Evolutionary conservation across 163 green algal species (phyloP).

Genomic region (Volvox carteri): DNA sequence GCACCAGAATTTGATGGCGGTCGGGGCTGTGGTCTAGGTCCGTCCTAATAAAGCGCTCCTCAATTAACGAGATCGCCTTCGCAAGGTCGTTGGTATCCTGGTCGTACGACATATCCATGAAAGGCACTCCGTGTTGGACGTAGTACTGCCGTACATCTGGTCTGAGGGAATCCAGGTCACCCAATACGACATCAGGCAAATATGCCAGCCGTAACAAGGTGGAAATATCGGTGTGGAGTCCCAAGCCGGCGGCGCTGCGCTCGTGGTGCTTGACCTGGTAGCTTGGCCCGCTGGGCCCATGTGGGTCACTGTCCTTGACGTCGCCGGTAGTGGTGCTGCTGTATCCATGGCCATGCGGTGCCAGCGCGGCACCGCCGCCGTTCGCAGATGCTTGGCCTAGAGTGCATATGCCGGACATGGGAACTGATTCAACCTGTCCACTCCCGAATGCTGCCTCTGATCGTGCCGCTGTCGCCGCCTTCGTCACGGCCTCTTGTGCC

Average conservation of each 20-base stretch:
- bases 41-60: slow-evolving; percentile 40
- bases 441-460: neutral
- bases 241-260: neutral
- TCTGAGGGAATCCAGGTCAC: slow-evolving; percentile 91
- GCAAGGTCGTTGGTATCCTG: slow-evolving; percentile 94
- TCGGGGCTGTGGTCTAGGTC: slow-evolving; percentile 4
- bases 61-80: slow-evolving; percentile 84
- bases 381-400: neutral
- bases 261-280: neutral
- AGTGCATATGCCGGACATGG: neutral
- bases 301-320: neutral
- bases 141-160: slow-evolving; percentile 88
- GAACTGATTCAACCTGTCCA: neutral
- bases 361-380: neutral
- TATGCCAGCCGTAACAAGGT: slow-evolving; percentile 45
- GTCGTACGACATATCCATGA: slow-evolving; percentile 86
- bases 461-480: neutral
- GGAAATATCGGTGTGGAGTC: neutral
- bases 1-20: slow-evolving; percentile 57
- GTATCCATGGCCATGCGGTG: neutral
- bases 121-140: slow-evolving; percentile 60
- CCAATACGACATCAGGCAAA: slow-evolving; percentile 86
- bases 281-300: neutral
- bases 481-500: neutral
- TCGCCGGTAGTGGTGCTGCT: neutral